phyloP scores from a whole-genome alignment of 2,329 filamentous ascomycete species.

The Fusarium nisikadoi region DNA sequence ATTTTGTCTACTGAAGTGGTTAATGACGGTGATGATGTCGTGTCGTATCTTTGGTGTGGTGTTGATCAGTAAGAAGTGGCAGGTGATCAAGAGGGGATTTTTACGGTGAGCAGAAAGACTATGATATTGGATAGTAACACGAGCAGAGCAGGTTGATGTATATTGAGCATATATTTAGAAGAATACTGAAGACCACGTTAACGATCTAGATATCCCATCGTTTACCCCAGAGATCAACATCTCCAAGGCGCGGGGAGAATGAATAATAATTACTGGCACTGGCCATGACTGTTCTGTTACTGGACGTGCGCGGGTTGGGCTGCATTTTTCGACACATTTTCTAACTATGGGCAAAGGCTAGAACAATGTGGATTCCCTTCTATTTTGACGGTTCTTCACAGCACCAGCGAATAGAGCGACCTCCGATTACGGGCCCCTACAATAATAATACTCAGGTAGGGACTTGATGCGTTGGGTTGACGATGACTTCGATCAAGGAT shows the following conservation, averaged over 20 bases:
- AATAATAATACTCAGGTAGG: not conserved
- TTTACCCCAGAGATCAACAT: conserved; percentile 36
- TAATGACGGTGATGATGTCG: not conserved
- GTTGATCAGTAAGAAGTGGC: not conserved
- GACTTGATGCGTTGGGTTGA: not conserved
- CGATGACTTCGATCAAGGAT: not conserved
- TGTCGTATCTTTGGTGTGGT: conserved; percentile 12
- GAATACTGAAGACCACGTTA: no score
- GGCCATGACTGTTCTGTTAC: not conserved
- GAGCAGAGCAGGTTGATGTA: not conserved
- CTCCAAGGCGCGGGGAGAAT: conserved; percentile 22
- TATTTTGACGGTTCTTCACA: not conserved
- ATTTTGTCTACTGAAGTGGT: not conserved
- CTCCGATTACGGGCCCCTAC: conserved; percentile 24
- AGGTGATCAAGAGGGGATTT: not conserved
- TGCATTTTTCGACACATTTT: conserved; percentile 12
- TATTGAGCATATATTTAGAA: not conserved
- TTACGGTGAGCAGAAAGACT: not conserved
- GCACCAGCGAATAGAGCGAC: not conserved
- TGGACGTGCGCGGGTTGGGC: not conserved
- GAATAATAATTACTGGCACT: conserved; percentile 22
- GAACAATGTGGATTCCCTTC: conserved; percentile 33
- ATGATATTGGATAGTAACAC: no score
- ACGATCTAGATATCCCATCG: not conserved
- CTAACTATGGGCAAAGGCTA: conserved; percentile 29